Evolutionary conservation across 2,329 filamentous ascomycete genomes (phyloP).

Genomic region (Fusarium nygamai): DNA sequence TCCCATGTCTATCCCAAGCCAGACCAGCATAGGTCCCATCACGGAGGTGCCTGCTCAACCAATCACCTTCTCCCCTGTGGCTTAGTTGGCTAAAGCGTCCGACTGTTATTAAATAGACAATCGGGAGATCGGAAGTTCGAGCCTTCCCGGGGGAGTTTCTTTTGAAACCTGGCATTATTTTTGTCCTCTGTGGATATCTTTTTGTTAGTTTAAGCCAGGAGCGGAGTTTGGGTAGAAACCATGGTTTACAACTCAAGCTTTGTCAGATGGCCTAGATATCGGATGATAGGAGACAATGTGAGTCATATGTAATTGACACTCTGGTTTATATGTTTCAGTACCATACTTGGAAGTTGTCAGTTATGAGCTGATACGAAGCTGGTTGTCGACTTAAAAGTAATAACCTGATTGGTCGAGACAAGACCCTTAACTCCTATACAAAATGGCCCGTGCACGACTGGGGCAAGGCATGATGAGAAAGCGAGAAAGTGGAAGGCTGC

Average conservation of each 20-base stretch:
- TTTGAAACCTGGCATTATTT: neutral
- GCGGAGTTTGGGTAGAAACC: neutral
- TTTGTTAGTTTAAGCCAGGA: neutral
- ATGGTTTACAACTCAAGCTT: neutral
- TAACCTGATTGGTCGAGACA: constrained; percentile 18
- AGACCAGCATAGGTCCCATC: neutral
- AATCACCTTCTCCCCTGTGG: constrained; percentile 33
- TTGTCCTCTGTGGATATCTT: neutral
- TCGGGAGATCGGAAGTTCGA: constrained; percentile 46
- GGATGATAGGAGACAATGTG: neutral
- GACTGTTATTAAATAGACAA: constrained; percentile 37
- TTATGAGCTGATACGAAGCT: neutral
- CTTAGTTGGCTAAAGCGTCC: constrained; percentile 42
- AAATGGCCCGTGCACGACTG: constrained; percentile 45
- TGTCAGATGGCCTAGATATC: neutral
- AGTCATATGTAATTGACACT: neutral
- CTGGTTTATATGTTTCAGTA: neutral
- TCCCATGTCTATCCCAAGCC: neutral
- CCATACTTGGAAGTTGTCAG: neutral
- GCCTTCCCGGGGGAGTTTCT: constrained; percentile 42
- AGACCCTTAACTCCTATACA: constrained; percentile 15
- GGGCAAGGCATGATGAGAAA: constrained; percentile 42
- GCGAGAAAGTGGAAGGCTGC: constrained; percentile 51
- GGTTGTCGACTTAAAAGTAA: constrained; percentile 5
- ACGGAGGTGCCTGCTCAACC: neutral